Base-by-base conservation (phyloP, 2,329 filamentous ascomycete species). In the Ceratocystis ficicola region DNA sequence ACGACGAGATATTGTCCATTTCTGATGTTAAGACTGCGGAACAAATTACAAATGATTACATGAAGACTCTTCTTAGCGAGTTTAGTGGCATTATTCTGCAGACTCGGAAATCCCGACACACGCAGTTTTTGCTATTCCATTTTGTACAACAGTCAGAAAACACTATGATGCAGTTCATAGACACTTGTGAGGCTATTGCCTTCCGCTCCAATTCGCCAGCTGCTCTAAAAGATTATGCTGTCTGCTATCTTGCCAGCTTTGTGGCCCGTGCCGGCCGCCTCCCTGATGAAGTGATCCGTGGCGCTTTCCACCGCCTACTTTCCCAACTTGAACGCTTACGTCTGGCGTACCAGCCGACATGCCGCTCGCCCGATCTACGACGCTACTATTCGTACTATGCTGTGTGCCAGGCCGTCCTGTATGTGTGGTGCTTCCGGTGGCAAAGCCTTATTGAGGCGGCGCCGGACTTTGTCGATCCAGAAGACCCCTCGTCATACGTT, bases 351-450 rank as follows among this genome's bases (percentile, higher is more conserved):
- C 88, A 95, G 73, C 78, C 82, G 4, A 78, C 81, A 36, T 95
- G 91, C 73, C 86, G 85, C 17, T 91, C 90, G 2, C 94, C 94
- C 0, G 91, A 99, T 73, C 82, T 95, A 66, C 86, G 87, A 69
- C 86, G 88, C 60, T 96, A 93, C 73, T 85, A 86, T 61, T 84
- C 88, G 15, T 96, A 95, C 76, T 96, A 96, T 74, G 86, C 89
- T 20, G 85, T 91, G 61, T 85, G 88, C n/a, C 92, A 96, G 75
- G 91, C 91, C 1, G 80, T 95, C 2, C 82, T 96, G 28, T 96
- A 96, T 77, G 93, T 95, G 67, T 96, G 95, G 73, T 99, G 94
- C 78, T 99, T 99, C 79, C 86, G 94, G 65, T 99, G 94, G 94
- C 87, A 90, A 68, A 93, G 97, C 72, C 80, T 99, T 60, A 87